Conservation (phyloP, 1,139 yeast species). For the Candida buenavistaensis region DNA sequence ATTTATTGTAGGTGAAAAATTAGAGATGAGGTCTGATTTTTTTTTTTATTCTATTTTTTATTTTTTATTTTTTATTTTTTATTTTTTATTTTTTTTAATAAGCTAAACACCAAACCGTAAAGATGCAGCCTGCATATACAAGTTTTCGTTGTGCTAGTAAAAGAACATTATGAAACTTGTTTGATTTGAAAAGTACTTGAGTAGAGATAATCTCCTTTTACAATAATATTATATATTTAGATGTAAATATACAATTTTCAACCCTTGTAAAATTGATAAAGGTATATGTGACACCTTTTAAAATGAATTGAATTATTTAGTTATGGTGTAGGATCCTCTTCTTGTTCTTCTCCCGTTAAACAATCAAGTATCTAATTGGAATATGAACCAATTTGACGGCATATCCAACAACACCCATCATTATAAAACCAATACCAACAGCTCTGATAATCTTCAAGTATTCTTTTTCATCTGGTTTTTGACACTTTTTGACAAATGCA, state of each 20-base stretch:
- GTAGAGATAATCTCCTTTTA: too few relatives aligned
- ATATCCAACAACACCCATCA: slow-evolving; percentile 98
- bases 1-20: background rate
- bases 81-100: too few relatives aligned
- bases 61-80: too few relatives aligned
- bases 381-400: slow-evolving; percentile 92
- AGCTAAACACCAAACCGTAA: too few relatives aligned
- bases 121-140: too few relatives aligned
- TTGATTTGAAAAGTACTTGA: too few relatives aligned
- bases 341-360: slow-evolving; percentile 44
- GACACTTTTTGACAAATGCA: slow-evolving; percentile 86
- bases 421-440: slow-evolving; percentile 93
- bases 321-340: background rate
- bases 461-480: slow-evolving; percentile 90
- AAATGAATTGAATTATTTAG: background rate
- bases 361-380: slow-evolving; percentile 96
- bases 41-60: background rate
- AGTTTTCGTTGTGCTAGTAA: too few relatives aligned
- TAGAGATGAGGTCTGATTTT: slow-evolving; percentile 1
- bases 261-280: background rate
- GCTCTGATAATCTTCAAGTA: slow-evolving; percentile 88
- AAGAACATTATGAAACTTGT: too few relatives aligned
- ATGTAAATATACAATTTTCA: background rate
- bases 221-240: background rate
- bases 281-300: too few relatives aligned